These are phyloP conservation scores for Tephrocybe sp. DNA, from an alignment of 768 basidiomycete genomes.

Conservation along the genomic window DNA sequence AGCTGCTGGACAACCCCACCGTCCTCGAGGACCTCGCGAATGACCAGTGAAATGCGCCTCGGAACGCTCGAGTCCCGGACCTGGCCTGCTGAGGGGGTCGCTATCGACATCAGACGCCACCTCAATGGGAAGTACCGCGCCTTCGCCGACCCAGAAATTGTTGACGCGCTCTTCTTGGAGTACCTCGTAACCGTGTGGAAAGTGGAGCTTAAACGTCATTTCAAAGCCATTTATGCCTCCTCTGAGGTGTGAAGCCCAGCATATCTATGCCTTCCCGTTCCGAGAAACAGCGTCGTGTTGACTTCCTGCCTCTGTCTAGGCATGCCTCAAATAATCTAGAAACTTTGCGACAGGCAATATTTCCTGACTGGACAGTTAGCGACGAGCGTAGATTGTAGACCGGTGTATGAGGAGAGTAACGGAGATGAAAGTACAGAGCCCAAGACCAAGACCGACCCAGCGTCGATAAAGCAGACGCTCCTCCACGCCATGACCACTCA, in stretches of 20 bases:
- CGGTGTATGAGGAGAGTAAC: conserved; percentile 21
- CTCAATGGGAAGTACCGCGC: conserved; percentile 48
- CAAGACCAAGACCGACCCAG: conserved; percentile 2
- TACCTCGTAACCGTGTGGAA: conserved; percentile 43
- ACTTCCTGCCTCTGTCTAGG: no score
- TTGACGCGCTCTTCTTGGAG: conserved; percentile 44
- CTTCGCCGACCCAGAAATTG: conserved; percentile 45
- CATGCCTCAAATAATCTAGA: conserved; percentile 19
- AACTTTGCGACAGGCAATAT: conserved; percentile 20
- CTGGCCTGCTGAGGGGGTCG: conserved; percentile 41
- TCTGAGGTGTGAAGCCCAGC: no score
- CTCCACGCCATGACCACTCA: conserved; percentile 23
- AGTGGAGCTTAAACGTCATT: conserved; percentile 30
- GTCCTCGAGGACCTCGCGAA: conserved; percentile 40
- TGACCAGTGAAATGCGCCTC: conserved; percentile 44
- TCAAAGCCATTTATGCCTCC: conserved; percentile 25
- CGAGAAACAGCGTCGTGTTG: no score
- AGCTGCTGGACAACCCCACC: conserved; percentile 36
- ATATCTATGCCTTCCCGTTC: no score
- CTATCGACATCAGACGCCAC: conserved; percentile 43
- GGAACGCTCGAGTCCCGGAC: conserved; percentile 38
- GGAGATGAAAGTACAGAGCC: conserved; percentile 23
- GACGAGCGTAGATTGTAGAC: conserved; percentile 10
- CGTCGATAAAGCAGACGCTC: conserved; percentile 35
- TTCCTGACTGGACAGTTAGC: conserved; percentile 37